Percentiles rank a stretch among this genome's conserved stretches.
Evolutionary conservation across 2,329 filamentous ascomycete genomes (phyloP).

Genomic region (Colletotrichum sp.): DNA sequence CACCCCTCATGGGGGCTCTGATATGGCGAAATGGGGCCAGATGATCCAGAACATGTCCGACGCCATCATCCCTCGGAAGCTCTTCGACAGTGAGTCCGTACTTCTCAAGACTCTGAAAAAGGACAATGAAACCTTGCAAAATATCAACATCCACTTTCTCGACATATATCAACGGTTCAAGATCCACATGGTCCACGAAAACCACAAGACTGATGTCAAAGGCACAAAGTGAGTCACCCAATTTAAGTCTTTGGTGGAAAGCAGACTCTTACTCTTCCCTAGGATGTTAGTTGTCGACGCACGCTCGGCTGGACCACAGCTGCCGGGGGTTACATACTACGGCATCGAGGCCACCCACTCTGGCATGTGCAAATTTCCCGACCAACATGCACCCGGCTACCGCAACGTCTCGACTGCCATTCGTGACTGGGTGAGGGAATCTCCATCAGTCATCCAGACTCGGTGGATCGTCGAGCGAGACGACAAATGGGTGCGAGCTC

Average conservation of each 20-base stretch:
- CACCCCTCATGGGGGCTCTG: conserved; percentile 75
- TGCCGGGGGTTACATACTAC: conserved; percentile 74
- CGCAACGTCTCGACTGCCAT: conserved; percentile 53
- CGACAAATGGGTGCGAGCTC: conserved; percentile 48
- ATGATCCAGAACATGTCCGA: conserved; percentile 72
- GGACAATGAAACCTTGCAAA: conserved; percentile 75
- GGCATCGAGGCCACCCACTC: conserved; percentile 78
- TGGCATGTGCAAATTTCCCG: conserved; percentile 75
- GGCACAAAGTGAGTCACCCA: conserved; percentile 54
- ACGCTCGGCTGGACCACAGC: conserved; percentile 69
- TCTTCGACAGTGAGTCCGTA: conserved; percentile 71
- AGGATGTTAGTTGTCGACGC: conserved; percentile 71
- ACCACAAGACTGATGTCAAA: conserved; percentile 72
- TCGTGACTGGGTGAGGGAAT: conserved; percentile 56
- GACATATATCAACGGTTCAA: conserved; percentile 74
- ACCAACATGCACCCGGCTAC: conserved; percentile 69
- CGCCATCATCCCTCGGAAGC: conserved; percentile 66
- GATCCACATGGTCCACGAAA: conserved; percentile 80
- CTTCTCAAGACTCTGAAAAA: conserved; percentile 74
- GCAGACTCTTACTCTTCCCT: background rate
- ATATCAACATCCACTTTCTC: conserved; percentile 75
- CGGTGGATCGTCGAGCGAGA: conserved; percentile 68
- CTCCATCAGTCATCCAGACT: conserved; percentile 56
- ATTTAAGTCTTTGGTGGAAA: background rate
- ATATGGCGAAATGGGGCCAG: conserved; percentile 70